Conservation (phyloP, 1,284 basidiomycete species). For the Boletellus deceptivus region DNA sequence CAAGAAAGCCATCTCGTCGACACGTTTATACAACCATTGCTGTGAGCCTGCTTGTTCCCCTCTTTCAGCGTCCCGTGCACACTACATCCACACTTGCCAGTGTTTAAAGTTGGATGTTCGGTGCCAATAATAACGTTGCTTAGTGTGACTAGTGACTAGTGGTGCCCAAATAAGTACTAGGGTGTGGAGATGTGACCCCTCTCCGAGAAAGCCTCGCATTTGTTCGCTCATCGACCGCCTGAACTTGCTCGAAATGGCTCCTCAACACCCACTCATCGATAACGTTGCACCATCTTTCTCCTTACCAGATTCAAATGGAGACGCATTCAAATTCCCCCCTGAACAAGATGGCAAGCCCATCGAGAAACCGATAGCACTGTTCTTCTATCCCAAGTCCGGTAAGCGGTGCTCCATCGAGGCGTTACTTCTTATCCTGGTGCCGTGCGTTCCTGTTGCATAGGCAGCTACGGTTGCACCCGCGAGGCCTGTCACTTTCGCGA, state of each 20-base stretch:
- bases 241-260: constrained; percentile 33
- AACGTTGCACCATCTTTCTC: constrained; percentile 52
- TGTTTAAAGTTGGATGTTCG: too few species aligned
- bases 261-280: constrained; percentile 40
- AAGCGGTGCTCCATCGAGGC: background rate
- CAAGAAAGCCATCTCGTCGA: too few species aligned
- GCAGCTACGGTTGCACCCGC: constrained; percentile 72
- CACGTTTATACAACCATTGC: too few species aligned
- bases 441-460: constrained; percentile 34
- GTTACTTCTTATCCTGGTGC: constrained; percentile 5
- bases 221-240: background rate
- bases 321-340: constrained; percentile 48
- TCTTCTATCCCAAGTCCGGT: constrained; percentile 74
- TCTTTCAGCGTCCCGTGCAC: too few species aligned
- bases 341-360: constrained; percentile 42
- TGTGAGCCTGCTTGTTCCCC: too few species aligned
- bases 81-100: too few species aligned
- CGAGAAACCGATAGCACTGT: constrained; percentile 58
- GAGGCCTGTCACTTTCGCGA: constrained; percentile 80
- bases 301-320: constrained; percentile 48
- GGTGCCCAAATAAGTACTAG: too few species aligned
- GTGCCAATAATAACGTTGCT: too few species aligned
- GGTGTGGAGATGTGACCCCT: background rate
- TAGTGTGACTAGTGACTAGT: too few species aligned
- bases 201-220: background rate